Evolutionary conservation across 2,329 filamentous ascomycete genomes (phyloP).

Genomic region (Pseudopyrenochaeta lycopersici): DNA sequence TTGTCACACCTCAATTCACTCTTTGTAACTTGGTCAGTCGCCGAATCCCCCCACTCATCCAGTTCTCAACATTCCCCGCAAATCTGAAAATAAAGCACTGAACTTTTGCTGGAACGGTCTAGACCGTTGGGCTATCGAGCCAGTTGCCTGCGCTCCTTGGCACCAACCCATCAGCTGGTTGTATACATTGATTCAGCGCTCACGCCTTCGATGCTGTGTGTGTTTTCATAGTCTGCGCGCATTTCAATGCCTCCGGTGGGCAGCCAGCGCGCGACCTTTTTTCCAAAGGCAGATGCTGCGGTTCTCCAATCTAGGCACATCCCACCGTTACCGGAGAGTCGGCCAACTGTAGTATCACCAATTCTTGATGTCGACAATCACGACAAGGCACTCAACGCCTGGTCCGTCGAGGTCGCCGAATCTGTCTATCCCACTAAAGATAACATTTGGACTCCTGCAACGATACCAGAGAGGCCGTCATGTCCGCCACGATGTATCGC

Average conservation of each 20-base stretch:
- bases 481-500: constrained; percentile 12
- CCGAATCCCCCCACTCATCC: too few relatives aligned
- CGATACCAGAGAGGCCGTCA: constrained; percentile 23
- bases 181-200: neutral
- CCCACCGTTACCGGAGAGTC: constrained; percentile 22
- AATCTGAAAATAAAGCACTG: too few relatives aligned
- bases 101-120: too few relatives aligned
- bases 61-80: too few relatives aligned
- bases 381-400: constrained; percentile 23
- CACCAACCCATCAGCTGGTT: neutral
- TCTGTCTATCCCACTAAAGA: constrained; percentile 24
- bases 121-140: too few relatives aligned
- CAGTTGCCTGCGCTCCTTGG: too few relatives aligned
- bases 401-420: constrained; percentile 20
- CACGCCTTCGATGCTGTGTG: constrained; percentile 5
- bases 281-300: constrained; percentile 37
- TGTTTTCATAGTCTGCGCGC: neutral
- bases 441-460: constrained; percentile 25
- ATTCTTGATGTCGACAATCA: constrained; percentile 34
- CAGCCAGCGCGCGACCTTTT: constrained; percentile 27
- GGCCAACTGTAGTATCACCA: constrained; percentile 29
- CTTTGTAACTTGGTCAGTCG: too few relatives aligned
- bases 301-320: constrained; percentile 29
- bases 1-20: too few relatives aligned
- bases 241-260: constrained; percentile 19